phyloP scores from a whole-genome alignment of 2,329 filamentous ascomycete species.

The Alternaria rosae region DNA sequence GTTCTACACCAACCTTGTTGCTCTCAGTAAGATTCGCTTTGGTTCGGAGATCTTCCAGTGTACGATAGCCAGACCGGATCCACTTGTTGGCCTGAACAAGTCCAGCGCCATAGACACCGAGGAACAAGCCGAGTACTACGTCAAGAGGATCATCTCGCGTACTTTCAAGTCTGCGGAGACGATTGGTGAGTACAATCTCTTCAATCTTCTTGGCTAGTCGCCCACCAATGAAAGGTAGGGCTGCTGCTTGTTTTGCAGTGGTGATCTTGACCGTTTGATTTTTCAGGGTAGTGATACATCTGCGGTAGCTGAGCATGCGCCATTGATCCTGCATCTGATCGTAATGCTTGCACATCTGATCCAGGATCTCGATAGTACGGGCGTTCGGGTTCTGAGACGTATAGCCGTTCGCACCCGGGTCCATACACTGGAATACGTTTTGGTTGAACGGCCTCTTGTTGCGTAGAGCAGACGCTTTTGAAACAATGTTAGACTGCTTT shows the following conservation, averaged over 20 bases:
- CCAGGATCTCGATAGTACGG: conserved; percentile 76
- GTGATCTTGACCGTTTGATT: conserved; percentile 69
- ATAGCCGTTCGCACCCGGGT: conserved; percentile 58
- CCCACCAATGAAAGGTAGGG: conserved; percentile 72
- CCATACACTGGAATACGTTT: conserved; percentile 66
- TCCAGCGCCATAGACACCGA: conserved; percentile 82
- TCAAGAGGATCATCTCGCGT: conserved; percentile 73
- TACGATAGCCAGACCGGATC: conserved; percentile 76
- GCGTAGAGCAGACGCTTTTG: conserved; percentile 9
- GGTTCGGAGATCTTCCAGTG: conserved; percentile 73
- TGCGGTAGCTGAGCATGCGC: conserved; percentile 78
- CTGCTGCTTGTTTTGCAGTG: conserved; percentile 73
- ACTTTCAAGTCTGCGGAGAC: conserved; percentile 74
- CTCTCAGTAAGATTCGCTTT: conserved; percentile 69
- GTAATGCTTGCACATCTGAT: conserved; percentile 83
- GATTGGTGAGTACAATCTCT: conserved; percentile 80
- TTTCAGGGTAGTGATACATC: conserved; percentile 75
- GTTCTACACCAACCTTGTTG: conserved; percentile 79
- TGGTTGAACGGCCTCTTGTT: conserved; percentile 38
- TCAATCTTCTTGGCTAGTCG: conserved; percentile 85
- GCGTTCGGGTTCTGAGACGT: conserved; percentile 71
- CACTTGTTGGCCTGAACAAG: conserved; percentile 74
- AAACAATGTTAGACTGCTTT: conserved; percentile 11
- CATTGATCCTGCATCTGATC: conserved; percentile 77
- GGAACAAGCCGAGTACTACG: conserved; percentile 70